Evolutionary conservation across 2,329 filamentous ascomycete genomes (phyloP).

Genomic region (Huntiella abstrusa): DNA sequence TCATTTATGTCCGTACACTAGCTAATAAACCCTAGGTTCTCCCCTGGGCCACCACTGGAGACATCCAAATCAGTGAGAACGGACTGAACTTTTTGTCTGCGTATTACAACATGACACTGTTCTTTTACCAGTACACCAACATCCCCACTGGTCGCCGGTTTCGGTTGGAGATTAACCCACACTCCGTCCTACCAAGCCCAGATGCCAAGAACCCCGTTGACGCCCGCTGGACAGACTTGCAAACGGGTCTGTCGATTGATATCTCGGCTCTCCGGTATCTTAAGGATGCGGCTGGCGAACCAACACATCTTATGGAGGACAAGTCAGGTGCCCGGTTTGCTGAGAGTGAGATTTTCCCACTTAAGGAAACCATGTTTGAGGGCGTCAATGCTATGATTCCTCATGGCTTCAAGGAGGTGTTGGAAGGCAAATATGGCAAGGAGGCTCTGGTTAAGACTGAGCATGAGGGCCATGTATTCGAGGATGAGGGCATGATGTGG

Average conservation of each 20-base stretch:
- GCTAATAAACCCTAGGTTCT: slow-evolving; percentile 31
- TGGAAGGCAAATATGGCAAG: slow-evolving; percentile 37
- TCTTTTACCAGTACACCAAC: slow-evolving; percentile 23
- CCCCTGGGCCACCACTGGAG: slow-evolving; percentile 61
- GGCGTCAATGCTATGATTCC: slow-evolving; percentile 48
- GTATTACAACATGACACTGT: slow-evolving; percentile 42
- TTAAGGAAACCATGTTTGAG: slow-evolving; percentile 51
- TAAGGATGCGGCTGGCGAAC: slow-evolving; percentile 21
- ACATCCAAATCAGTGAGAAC: slow-evolving; percentile 50
- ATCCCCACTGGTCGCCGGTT: slow-evolving; percentile 24
- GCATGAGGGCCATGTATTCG: slow-evolving; percentile 28
- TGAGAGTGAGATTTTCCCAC: slow-evolving; percentile 42
- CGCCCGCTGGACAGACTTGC: slow-evolving; percentile 29
- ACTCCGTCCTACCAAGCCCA: slow-evolving; percentile 21
- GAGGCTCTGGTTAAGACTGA: slow-evolving; percentile 31
- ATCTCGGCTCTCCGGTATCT: slow-evolving; percentile 32
- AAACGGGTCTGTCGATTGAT: slow-evolving; percentile 29
- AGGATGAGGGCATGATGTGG: slow-evolving; percentile 21
- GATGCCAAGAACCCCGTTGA: slow-evolving; percentile 18
- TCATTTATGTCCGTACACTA: not conserved
- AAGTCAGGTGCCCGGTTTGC: slow-evolving; percentile 33
- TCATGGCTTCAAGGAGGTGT: slow-evolving; percentile 37
- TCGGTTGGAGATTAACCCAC: slow-evolving; percentile 30
- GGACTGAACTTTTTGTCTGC: slow-evolving; percentile 48
- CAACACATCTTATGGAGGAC: slow-evolving; percentile 26